Evolutionary conservation across 805 yeast genomes (phyloP).

Genomic region (Metschnikowia lochheadii): DNA sequence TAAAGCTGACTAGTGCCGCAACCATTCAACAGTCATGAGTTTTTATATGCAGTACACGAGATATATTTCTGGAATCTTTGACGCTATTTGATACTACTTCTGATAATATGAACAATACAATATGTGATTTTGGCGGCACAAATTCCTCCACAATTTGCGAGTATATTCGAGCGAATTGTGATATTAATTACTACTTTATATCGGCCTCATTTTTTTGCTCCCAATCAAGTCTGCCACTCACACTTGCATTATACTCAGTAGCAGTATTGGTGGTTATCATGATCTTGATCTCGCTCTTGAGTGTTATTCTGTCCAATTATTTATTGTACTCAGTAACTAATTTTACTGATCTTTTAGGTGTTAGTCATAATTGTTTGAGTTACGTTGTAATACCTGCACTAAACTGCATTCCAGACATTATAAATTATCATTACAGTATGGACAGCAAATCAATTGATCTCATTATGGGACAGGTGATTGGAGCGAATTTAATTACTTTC

Average conservation of each 20-base stretch:
- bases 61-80: background rate
- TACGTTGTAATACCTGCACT: conserved; percentile 34
- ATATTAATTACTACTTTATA: conserved; percentile 22
- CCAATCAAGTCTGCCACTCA: conserved; percentile 13
- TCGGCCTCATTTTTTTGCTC: conserved; percentile 31
- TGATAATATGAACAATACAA: conserved; percentile 5
- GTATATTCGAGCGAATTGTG: conserved; percentile 19
- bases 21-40: background rate
- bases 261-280: conserved; percentile 1
- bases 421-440: conserved; percentile 32
- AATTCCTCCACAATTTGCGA: conserved; percentile 14
- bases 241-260: background rate
- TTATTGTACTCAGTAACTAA: conserved; percentile 29
- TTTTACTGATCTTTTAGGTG: conserved; percentile 20
- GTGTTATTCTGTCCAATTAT: conserved; percentile 34
- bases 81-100: background rate
- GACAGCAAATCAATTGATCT: conserved; percentile 27
- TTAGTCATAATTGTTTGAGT: conserved; percentile 29
- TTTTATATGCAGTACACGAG: background rate
- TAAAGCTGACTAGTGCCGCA: background rate
- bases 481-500: conserved; percentile 31
- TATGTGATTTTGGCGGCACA: background rate
- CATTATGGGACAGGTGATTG: conserved; percentile 37
- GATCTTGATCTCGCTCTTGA: conserved; percentile 22
- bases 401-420: conserved; percentile 36